Percentiles rank a stretch among this genome's conserved stretches.
Evolutionary conservation across 805 yeast species (phyloP).

Genomic region (Scheffersomyces stipitis): DNA sequence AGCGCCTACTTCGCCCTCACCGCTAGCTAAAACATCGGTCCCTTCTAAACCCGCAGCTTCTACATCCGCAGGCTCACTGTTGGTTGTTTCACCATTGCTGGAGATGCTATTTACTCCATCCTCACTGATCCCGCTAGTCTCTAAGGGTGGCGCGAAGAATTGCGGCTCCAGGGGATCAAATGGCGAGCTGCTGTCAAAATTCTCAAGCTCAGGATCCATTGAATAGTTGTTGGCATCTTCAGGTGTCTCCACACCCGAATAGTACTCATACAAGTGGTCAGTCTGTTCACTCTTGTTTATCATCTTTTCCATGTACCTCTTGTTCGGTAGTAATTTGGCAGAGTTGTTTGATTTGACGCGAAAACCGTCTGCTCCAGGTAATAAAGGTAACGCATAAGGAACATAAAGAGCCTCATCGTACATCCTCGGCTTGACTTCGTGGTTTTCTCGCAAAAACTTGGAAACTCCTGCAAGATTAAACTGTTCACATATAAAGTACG

Average conservation of each 20-base stretch:
- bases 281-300: constrained; percentile 80
- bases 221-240: constrained; percentile 52
- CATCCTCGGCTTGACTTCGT: constrained; percentile 79
- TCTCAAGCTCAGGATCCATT: constrained; percentile 45
- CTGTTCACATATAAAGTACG: constrained; percentile 85
- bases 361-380: constrained; percentile 80
- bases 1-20: neutral
- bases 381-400: constrained; percentile 81
- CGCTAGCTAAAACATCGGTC: too few relatives aligned
- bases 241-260: constrained; percentile 71
- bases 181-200: constrained; percentile 47
- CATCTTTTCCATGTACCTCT: constrained; percentile 66
- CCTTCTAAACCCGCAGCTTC: too few relatives aligned
- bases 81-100: constrained; percentile 4
- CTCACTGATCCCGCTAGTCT: constrained; percentile 18
- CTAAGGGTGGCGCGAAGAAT: constrained; percentile 58
- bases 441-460: constrained; percentile 63
- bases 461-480: constrained; percentile 65
- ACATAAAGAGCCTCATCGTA: constrained; percentile 94
- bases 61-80: too few relatives aligned
- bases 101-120: constrained; percentile 7
- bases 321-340: constrained; percentile 41
- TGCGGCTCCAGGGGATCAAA: constrained; percentile 94
- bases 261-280: constrained; percentile 90
- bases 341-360: constrained; percentile 70